Conservation (phyloP, 805 yeast species). For the Starmerella floricola region DNA sequence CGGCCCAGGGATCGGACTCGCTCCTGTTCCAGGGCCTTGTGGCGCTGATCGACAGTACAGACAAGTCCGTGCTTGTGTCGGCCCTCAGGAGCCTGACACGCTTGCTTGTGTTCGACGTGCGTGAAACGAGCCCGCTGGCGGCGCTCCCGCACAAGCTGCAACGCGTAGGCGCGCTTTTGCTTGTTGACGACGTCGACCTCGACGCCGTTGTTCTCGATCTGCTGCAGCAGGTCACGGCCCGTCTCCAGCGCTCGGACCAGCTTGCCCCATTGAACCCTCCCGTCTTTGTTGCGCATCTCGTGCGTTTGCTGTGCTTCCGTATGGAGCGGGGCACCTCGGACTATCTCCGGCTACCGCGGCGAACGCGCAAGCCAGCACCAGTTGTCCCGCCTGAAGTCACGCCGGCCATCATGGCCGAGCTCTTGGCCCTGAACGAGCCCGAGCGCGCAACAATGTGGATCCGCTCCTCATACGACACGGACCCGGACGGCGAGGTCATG, state of each 20-base stretch:
- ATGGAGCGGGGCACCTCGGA: conserved; percentile 29
- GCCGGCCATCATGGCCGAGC: conserved; percentile 42
- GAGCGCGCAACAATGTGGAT: conserved; percentile 89
- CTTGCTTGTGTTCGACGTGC: conserved; percentile 47
- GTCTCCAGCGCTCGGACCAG: conserved; percentile 42
- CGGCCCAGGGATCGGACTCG: conserved; percentile 63
- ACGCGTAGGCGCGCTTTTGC: conserved; percentile 27
- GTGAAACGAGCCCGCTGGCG: conserved; percentile 12
- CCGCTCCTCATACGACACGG: conserved; percentile 78
- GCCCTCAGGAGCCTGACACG: conserved; percentile 69
- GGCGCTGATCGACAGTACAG: conserved; percentile 41
- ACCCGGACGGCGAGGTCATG: conserved; percentile 69
- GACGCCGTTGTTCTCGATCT: conserved; percentile 65
- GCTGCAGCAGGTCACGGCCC: conserved; percentile 65
- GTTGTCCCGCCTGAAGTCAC: conserved; percentile 50
- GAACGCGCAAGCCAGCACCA: conserved; percentile 51
- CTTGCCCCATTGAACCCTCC: conserved; percentile 38
- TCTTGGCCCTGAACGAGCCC: conserved; percentile 67
- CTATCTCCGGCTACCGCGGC: conserved; percentile 31
- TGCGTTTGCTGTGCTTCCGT: conserved; percentile 45
- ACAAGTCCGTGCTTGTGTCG: conserved; percentile 57
- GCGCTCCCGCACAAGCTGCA: neutral
- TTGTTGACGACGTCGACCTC: conserved; percentile 59
- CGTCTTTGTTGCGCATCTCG: conserved; percentile 44
- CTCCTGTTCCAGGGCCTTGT: conserved; percentile 46